Base-by-base conservation (phyloP, 805 yeast genomes). In the Ogataea henricii region DNA sequence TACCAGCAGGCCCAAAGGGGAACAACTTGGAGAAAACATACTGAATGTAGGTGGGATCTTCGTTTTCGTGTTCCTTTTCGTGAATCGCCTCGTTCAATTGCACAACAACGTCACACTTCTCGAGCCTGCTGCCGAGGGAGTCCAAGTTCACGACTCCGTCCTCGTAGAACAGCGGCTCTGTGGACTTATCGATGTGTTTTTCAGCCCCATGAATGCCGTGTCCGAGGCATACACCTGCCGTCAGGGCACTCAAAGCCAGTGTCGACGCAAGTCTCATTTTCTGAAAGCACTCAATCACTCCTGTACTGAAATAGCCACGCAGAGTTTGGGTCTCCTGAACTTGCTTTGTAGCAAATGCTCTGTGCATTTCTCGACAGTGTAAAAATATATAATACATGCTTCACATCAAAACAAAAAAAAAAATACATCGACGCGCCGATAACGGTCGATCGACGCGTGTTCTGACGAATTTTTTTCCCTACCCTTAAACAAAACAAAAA, bases 1-100 rank as follows among this genome's bases (percentile, higher is more conserved):
- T 85, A 40, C 75, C 75, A 2, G 79, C 82, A 1, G 89, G 80
- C 7, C 81, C 79, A 55, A 75, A 71, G 4, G 80, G 81, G 62
- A 77, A 76, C 5, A 76, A 55, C 40, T 66, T 64, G 3, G 71
- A 66, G 51, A 78, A 79, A 2, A 73, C 27, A 46, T 64, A 64
- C 38, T 71, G 69, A 30, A 78, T 64, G 23, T 65, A 53, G 2
- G 69, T 57, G 46, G 22, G 49, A 3, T 44, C 47, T 10, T 53
- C 54, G 3, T 51, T 47, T 5, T 22, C 38, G 13, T 53, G 45
- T 6, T 29, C 30, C 3, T 48, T 49, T 2, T 46, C 47, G 12
- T 40, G 25, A 5, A 53, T 29, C 4, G 32, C 47, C 12, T 42
- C 14, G 52, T 74, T 73, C 49, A 78, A 49, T 30, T 70, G 66